phyloP scores from a whole-genome alignment of 768 basidiomycete genomes.

The Cystofilobasidium macerans region DNA sequence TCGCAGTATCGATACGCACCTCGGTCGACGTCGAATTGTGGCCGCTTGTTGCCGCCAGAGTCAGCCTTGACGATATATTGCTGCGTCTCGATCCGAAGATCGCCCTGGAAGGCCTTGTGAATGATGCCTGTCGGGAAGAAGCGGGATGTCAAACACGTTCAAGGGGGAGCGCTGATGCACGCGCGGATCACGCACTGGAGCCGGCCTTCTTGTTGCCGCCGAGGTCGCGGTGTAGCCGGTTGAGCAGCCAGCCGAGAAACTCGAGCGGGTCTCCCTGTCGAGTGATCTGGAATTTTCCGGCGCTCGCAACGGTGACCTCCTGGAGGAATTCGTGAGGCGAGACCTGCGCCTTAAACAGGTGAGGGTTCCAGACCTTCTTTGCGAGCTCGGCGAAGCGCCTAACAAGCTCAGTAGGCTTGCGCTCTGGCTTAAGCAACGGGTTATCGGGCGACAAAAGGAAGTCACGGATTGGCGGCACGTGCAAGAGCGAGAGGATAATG shows the following conservation, averaged over 20 bases:
- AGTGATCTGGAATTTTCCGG: conserved; percentile 82
- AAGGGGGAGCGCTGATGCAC: not conserved
- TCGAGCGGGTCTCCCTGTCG: conserved; percentile 93
- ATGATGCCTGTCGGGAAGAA: conserved; percentile 57
- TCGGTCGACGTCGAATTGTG: conserved; percentile 86
- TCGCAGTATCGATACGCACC: conserved; percentile 44
- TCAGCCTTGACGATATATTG: conserved; percentile 77
- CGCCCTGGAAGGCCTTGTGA: conserved; percentile 87
- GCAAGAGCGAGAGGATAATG: conserved; percentile 82
- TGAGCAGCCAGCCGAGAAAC: conserved; percentile 89
- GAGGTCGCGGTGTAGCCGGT: conserved; percentile 80
- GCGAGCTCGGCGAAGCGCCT: conserved; percentile 76
- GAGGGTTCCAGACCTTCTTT: conserved; percentile 92
- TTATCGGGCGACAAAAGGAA: conserved; percentile 45
- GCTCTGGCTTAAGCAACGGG: conserved; percentile 28
- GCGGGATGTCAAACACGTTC: no score
- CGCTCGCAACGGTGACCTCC: conserved; percentile 81
- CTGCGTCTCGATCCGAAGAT: conserved; percentile 83
- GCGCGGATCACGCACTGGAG: conserved; percentile 58
- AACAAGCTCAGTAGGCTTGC: conserved; percentile 58
- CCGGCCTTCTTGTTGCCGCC: conserved; percentile 87
- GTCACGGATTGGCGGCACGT: conserved; percentile 79
- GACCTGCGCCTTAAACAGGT: conserved; percentile 93
- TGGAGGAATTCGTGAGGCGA: conserved; percentile 98
- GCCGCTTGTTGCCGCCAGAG: conserved; percentile 62